Percentiles rank a stretch among this genome's conserved stretches.
Evolutionary conservation across 2,329 filamentous ascomycete genomes (phyloP).

Genomic region (Lasiodiplodia sp.): DNA sequence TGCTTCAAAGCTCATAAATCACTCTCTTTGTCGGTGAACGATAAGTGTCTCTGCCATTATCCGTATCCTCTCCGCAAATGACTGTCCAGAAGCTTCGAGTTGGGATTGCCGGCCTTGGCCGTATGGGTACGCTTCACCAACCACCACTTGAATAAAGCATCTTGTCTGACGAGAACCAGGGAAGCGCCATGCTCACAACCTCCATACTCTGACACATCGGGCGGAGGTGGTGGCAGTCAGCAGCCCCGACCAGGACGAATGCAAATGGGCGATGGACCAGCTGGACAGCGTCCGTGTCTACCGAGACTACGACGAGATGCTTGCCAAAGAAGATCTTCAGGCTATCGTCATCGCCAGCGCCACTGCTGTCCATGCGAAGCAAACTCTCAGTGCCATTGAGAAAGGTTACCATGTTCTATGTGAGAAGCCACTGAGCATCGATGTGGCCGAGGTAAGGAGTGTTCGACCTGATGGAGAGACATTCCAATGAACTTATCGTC

Average conservation of each 20-base stretch:
- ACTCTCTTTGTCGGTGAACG: too few relatives aligned
- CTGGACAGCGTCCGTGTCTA: constrained; percentile 56
- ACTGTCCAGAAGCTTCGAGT: constrained; percentile 41
- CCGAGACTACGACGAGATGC: constrained; percentile 56
- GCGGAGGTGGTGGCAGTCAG: constrained; percentile 60
- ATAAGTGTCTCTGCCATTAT: not conserved
- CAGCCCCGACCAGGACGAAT: constrained; percentile 54
- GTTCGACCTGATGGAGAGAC: not conserved
- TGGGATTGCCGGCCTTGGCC: constrained; percentile 59
- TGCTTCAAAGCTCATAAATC: not conserved
- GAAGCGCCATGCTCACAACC: constrained; percentile 59
- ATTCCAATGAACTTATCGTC: not conserved
- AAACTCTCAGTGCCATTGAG: constrained; percentile 44
- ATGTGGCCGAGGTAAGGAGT: constrained; percentile 31
- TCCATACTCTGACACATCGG: constrained; percentile 54
- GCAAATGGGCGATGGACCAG: constrained; percentile 54
- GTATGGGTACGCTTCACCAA: constrained; percentile 47
- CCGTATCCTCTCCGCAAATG: not conserved
- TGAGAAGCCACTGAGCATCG: constrained; percentile 48
- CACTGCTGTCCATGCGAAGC: constrained; percentile 45
- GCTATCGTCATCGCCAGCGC: constrained; percentile 51
- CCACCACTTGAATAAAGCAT: not conserved
- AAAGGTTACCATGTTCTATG: constrained; percentile 47
- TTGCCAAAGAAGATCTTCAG: constrained; percentile 49
- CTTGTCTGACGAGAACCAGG: constrained; percentile 37